phyloP scores from a whole-genome alignment of 106 monocot species.

The Dioscorea dumetorum region DNA sequence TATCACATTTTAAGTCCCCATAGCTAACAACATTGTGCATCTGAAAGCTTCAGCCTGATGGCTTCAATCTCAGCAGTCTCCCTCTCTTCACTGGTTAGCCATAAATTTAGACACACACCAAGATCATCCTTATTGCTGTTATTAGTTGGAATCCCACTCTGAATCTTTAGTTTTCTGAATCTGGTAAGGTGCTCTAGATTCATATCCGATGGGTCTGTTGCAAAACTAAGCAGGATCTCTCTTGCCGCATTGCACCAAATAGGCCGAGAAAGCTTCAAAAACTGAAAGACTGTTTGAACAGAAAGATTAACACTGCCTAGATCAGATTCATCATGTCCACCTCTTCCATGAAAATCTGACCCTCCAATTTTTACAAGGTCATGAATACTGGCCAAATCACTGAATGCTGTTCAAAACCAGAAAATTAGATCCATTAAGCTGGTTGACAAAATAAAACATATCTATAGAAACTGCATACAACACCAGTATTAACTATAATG shows the following conservation, averaged over 20 bases:
- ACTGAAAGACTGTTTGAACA: slow-evolving; percentile 33
- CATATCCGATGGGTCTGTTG: slow-evolving; percentile 37
- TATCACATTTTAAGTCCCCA: too few species aligned
- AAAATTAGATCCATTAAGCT: too few species aligned
- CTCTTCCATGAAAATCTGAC: slow-evolving; percentile 93
- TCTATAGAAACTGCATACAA: background rate
- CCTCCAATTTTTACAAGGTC: slow-evolving; percentile 87
- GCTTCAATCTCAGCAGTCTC: slow-evolving; percentile 36
- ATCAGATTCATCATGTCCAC: slow-evolving; percentile 69
- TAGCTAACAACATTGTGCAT: slow-evolving; percentile 6
- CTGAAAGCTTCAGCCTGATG: slow-evolving; percentile 35
- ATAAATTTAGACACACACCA: slow-evolving; percentile 29
- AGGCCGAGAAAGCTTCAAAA: slow-evolving; percentile 67
- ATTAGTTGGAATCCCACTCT: slow-evolving; percentile 2
- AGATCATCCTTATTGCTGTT: slow-evolving; percentile 17
- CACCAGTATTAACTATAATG: background rate
- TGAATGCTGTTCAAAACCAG: slow-evolving; percentile 45
- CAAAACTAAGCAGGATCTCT: slow-evolving; percentile 41
- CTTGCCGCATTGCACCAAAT: slow-evolving; percentile 63
- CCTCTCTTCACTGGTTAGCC: slow-evolving; percentile 47
- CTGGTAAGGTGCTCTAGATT: slow-evolving; percentile 45
- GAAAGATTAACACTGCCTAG: slow-evolving; percentile 69
- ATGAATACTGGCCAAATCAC: slow-evolving; percentile 66
- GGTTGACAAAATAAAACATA: background rate
- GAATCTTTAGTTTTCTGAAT: slow-evolving; percentile 37